Percentiles rank a stretch among this genome's conserved stretches.
phyloP scores from a whole-genome alignment of 768 basidiomycete species.

The Serpula lacrymans region DNA sequence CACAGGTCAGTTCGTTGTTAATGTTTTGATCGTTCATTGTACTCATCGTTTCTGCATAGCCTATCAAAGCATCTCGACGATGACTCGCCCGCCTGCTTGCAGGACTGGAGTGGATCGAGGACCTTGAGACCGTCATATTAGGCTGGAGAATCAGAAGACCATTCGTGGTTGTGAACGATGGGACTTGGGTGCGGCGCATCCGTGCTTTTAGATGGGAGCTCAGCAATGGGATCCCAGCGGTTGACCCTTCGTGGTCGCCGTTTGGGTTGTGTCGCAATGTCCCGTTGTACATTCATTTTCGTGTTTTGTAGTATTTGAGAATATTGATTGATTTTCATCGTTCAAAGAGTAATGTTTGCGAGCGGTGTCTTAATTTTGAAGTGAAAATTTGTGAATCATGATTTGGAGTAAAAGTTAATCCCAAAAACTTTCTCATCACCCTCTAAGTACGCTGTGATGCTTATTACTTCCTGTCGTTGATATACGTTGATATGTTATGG shows the following conservation, averaged over 20 bases:
- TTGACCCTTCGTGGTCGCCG: constrained; percentile 61
- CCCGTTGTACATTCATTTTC: constrained; percentile 69
- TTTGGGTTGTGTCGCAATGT: constrained; percentile 83
- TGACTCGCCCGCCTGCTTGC: constrained; percentile 59
- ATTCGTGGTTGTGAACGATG: constrained; percentile 44
- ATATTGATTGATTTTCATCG: constrained; percentile 8
- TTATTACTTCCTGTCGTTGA: too few relatives aligned
- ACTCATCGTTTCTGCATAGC: constrained; percentile 37
- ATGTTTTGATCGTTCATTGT: background rate
- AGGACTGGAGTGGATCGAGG: constrained; percentile 77
- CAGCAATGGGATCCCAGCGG: constrained; percentile 36
- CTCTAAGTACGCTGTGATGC: too few relatives aligned
- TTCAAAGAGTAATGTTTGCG: constrained; percentile 2
- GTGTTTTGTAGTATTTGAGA: constrained; percentile 11
- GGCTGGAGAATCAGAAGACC: constrained; percentile 65
- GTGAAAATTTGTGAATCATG: constrained; percentile 5
- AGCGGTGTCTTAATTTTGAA: constrained; percentile 4
- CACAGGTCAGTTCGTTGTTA: constrained; percentile 51
- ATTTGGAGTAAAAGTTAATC: constrained; percentile 7
- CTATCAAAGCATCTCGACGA: constrained; percentile 90
- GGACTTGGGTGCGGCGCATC: constrained; percentile 86
- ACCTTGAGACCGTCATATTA: constrained; percentile 82
- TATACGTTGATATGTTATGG: too few relatives aligned
- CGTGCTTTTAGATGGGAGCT: constrained; percentile 32
- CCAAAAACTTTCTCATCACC: too few relatives aligned